Percentiles rank a stretch among this genome's conserved stretches.
These are phyloP conservation scores for Lagenidium giganteum DNA, from an alignment of 352 stramenopile species.

Conservation along the genomic window DNA sequence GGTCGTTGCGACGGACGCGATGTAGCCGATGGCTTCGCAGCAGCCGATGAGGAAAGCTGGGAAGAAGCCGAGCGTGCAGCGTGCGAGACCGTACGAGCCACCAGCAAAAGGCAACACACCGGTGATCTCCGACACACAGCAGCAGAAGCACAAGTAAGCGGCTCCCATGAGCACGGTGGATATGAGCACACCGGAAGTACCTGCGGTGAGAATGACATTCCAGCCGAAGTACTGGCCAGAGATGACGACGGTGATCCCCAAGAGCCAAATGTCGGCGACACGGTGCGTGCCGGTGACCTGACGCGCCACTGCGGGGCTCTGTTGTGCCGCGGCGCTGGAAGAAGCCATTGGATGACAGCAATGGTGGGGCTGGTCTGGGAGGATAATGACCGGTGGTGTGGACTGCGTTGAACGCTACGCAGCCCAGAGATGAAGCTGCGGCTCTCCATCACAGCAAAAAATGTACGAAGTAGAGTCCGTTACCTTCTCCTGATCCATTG, in stretches of 20 bases:
- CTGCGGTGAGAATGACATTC: slow-evolving; percentile 16
- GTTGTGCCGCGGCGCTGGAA: no score
- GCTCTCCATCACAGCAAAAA: no score
- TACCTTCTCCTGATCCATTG: no score
- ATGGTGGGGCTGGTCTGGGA: no score
- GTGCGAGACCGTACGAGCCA: slow-evolving; percentile 23
- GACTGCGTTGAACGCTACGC: no score
- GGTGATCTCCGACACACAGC: slow-evolving; percentile 18
- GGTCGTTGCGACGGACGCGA: slow-evolving; percentile 9
- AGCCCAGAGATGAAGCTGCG: no score
- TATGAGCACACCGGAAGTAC: slow-evolving; percentile 13
- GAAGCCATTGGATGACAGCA: no score
- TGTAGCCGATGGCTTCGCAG: slow-evolving; percentile 21
- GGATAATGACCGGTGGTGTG: no score
- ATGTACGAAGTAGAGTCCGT: no score
- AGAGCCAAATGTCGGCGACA: slow-evolving; percentile 20
- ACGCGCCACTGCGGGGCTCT: no score
- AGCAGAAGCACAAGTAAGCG: slow-evolving; percentile 18
- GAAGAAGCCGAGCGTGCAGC: slow-evolving; percentile 23
- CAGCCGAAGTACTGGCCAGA: slow-evolving; percentile 25
- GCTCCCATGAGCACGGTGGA: slow-evolving; percentile 5
- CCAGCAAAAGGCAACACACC: slow-evolving; percentile 23
- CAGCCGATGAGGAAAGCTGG: slow-evolving; percentile 23
- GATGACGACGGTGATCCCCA: slow-evolving; percentile 23
- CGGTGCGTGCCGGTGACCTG: no score